A percentile compares a stretch with the other conserved stretches of the same genome.
These are phyloP conservation scores for Nakataea oryzae DNA, from an alignment of 2,329 filamentous ascomycete species.

Conservation along the genomic window DNA sequence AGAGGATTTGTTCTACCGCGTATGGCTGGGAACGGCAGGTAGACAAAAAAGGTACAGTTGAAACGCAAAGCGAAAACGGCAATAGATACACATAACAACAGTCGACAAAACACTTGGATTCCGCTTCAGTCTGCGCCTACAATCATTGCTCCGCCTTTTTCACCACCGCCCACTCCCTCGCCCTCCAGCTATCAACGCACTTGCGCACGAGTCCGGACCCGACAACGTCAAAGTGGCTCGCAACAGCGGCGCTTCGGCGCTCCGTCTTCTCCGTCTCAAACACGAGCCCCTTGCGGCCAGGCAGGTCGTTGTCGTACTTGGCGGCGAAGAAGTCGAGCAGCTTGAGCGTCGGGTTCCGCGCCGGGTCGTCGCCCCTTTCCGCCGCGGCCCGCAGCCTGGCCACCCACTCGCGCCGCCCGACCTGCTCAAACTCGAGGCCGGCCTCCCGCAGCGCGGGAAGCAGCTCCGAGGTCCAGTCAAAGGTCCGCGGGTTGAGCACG, in stretches of 20 bases:
- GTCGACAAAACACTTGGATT: no score
- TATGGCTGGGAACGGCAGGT: no score
- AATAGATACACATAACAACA: no score
- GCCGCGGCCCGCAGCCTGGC: conserved; percentile 26
- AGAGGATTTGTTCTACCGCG: no score
- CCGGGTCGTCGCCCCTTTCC: conserved; percentile 1
- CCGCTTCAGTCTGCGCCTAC: no score
- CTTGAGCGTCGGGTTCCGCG: conserved; percentile 39
- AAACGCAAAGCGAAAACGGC: no score
- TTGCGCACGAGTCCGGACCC: conserved; percentile 24
- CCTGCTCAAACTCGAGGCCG: conserved; percentile 32
- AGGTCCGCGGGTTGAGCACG: conserved; percentile 33
- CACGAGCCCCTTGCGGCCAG: conserved; percentile 22
- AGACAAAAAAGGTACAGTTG: no score
- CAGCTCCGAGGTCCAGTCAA: conserved; percentile 38
- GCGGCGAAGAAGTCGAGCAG: conserved; percentile 39
- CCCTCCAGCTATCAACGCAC: conserved; percentile 22
- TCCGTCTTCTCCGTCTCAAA: conserved; percentile 26
- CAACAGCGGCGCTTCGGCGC: conserved; percentile 19
- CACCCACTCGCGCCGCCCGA: conserved; percentile 33
- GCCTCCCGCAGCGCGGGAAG: conserved; percentile 33
- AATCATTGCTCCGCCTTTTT: background rate
- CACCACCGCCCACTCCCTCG: conserved; percentile 11
- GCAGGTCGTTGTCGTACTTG: conserved; percentile 31
- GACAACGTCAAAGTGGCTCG: conserved; percentile 23